Evolutionary conservation across 2,329 filamentous ascomycete genomes (phyloP), one percentile per base, ranked within the genome.

Genomic region (Hypomyces perniciosus): DNA sequence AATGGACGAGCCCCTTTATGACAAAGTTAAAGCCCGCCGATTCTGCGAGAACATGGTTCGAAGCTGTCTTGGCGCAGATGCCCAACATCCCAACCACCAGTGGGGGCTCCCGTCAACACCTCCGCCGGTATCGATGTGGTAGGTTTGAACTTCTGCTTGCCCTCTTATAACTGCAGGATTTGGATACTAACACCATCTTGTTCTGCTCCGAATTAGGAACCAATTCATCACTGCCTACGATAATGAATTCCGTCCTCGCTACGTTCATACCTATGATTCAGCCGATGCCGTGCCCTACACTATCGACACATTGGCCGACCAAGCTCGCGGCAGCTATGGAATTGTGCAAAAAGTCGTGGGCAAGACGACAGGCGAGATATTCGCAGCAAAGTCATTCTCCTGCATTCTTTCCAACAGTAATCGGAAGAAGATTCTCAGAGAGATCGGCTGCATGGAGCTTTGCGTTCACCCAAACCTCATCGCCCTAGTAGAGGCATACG

Each of bases 351-450:
- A 38, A 38, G 35, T 38, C 35, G 13, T 13, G 5, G 12, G 35
- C 13, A 12, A 12, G 9, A 8, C 35, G 13, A 7, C 35, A 10
- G 35, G 35, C 9, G 35, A 38, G 35, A 38, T 10, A 10, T 10
- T 38, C 7, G 35, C 35, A 38, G 35, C 35, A 10, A 38, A 38
- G 35, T 5, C 35, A 8, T 38, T 38, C 35, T 12, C 35, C 35
- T 20, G 20, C 20, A 20, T 20, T 20, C 20, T 20, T 20, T 20
- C 20, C 20, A 20, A 20, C 20, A 20, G n/a, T n/a, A n/a, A n/a
- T n/a, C n/a, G n/a, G 20, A 41, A 47, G 45, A 47, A 49, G 40
- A 35, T 49, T 5, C 29, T 49, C 6, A 13, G 33, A 35, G 46
- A 49, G 31, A 34, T 49, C 35, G 46, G 39, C 4, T 34, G 30